Evolutionary conservation across 2,329 filamentous ascomycete species (phyloP), one percentile per base, ranked within the genome.

Genomic region (Penicillium sp.): DNA sequence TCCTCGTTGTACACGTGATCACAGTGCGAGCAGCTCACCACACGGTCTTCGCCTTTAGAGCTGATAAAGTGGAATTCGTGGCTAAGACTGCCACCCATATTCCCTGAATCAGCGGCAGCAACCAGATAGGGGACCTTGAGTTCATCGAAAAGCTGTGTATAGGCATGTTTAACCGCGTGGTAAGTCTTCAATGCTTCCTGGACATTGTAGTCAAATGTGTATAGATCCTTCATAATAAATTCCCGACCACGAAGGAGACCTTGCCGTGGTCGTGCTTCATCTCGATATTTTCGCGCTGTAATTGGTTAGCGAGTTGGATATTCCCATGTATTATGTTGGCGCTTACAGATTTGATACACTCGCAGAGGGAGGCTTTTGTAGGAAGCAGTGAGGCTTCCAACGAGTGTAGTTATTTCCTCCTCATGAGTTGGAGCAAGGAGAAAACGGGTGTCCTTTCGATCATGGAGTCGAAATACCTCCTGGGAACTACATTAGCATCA

Each of bases 191-290:
- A 78, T 1, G 93, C 93, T n/a, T 84, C 78, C 26, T 84, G 77
- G 0, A 81, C 72, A 4, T 83, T 88, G 35, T 82, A 78, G 69
- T 99, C 95, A 69, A 99, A 99, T 0, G 93, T 97, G 73, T 99
- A 99, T 1, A 99, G 83, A 73, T 99, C 95, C 75, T 99, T 99
- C 95, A 99, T 99, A 65, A 92, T 78, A 68, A 99, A 99, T 69
- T 99, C 95, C 60, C 92, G 87, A 1, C 91, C 90, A 10, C 95
- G 87, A 9, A 99, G 80, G 2, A 99, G 81, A 13, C 95, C 95
- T 66, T 96, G 91, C 31, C 95, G 85, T 21, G 95, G 95, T 26
- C 95, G 85, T 55, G 89, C 84, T 75, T 99, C 95, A 77, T 99
- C 95, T 49, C 95, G 87, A 70, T 98, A 99, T 75, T 99, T 99